Base-by-base conservation (phyloP, 2,329 filamentous ascomycete genomes). In the Colletotrichum lupini region DNA sequence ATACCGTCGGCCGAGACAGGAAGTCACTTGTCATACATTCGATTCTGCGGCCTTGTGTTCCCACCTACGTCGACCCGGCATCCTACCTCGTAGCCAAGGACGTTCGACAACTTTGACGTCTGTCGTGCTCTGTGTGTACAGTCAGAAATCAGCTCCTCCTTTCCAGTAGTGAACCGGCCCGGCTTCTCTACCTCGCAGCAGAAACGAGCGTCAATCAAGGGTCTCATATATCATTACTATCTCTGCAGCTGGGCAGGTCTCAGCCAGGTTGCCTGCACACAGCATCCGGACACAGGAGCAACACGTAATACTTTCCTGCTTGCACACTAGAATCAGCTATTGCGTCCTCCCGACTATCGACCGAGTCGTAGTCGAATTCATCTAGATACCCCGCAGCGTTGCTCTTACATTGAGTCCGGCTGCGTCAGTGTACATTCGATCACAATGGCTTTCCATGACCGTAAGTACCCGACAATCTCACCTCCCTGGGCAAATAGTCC, bases 381-480 rank as follows among this genome's bases (percentile, higher is more conserved):
- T 1, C 22, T 67, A 28, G 37, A 35, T 49, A 67, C 6, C 62
- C 32, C 12, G 12, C 19, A 49, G 42, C 42, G 42, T 58, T 28
- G 5, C 28, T 55, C 4, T 22, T 22, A 22, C 24, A 11, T 53
- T 42, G 37, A 32, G 30, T 9, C 28, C n/a, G 53, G 42, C 49
- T 57, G 42, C 22, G 7, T 46, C 4, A 57, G 4, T 12, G 26
- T 61, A 12, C 16, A 32, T 32, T 52, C 14, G 28, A 42, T 24
- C 32, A 19, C 26, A 14, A 73, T 74, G 73, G 70, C 73, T 56
- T 66, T 68, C 14, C 64, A 69, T 8, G 66, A 73, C n/a, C 70
- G 73, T 74, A 42, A 69, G 73, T 64, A 49, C 32, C 26, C 26
- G 28, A n/a, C 19, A 9, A 22, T 2, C 19, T 22, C 7, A 49